These are phyloP conservation scores for Morella rubra DNA, from an alignment of 306 rosid species.

Conservation along the genomic window DNA sequence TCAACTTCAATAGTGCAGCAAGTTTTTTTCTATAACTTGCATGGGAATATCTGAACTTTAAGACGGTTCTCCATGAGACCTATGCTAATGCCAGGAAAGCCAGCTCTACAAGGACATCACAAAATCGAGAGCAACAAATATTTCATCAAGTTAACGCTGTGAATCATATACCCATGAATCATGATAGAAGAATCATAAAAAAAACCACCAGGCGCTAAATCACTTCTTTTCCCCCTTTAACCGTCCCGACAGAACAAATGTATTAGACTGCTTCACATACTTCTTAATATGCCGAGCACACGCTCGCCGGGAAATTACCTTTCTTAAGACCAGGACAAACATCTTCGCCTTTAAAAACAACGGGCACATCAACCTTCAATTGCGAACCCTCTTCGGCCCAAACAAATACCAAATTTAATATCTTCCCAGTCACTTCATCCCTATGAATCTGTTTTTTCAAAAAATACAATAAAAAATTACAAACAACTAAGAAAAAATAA, in stretches of 20 bases:
- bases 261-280: too few relatives aligned
- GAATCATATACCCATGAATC: background rate
- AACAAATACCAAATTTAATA: constrained; percentile 81
- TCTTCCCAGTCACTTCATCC: constrained; percentile 63
- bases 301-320: constrained; percentile 45
- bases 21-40: background rate
- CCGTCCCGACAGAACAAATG: too few relatives aligned
- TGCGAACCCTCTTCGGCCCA: constrained; percentile 91
- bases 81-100: background rate
- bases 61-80: background rate
- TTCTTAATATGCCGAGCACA: too few relatives aligned
- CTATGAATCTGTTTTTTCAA: constrained; percentile 56
- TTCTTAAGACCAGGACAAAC: constrained; percentile 72
- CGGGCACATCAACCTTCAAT: constrained; percentile 80
- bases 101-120: background rate
- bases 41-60: background rate
- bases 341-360: constrained; percentile 82
- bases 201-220: background rate
- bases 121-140: background rate
- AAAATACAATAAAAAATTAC: background rate
- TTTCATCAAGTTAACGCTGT: background rate
- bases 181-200: background rate
- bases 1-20: background rate
- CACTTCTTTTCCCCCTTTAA: background rate
- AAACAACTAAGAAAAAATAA: background rate